phyloP scores from a whole-genome alignment of 345 rosid genomes.

The Citrus sinensis region DNA sequence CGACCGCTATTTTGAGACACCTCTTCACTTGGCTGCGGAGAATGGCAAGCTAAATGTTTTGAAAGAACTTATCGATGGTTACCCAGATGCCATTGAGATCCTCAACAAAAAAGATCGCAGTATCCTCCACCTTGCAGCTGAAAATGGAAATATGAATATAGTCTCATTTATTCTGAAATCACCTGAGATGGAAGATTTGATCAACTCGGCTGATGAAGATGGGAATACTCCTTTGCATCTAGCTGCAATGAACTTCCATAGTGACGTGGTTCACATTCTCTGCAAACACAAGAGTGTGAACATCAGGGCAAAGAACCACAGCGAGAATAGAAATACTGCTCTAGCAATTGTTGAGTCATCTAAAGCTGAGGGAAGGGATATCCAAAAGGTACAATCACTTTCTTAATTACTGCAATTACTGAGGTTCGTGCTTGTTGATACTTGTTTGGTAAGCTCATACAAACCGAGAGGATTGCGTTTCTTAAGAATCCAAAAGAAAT shows the following conservation, averaged over 20 bases:
- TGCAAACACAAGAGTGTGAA: background rate
- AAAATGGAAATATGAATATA: background rate
- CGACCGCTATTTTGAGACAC: background rate
- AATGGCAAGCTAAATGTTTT: background rate
- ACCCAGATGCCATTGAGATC: background rate
- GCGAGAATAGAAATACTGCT: background rate
- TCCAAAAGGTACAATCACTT: background rate
- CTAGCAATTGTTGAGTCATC: background rate
- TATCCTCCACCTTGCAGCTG: background rate
- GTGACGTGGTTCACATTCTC: background rate
- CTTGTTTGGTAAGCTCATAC: background rate
- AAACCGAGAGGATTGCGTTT: background rate
- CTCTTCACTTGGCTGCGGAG: background rate
- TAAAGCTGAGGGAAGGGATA: background rate
- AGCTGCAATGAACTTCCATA: background rate
- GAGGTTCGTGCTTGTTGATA: background rate
- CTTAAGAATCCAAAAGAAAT: background rate
- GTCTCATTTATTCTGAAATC: background rate
- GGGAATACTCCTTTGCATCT: conserved; percentile 10
- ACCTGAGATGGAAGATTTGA: background rate
- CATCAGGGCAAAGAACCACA: background rate
- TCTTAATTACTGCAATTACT: background rate
- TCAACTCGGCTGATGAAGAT: background rate
- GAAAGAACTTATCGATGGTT: background rate
- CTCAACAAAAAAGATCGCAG: background rate